Percentiles rank a stretch among this genome's conserved stretches.
phyloP scores from a whole-genome alignment of 345 rosid species.

The Dipteronia sinensis region DNA sequence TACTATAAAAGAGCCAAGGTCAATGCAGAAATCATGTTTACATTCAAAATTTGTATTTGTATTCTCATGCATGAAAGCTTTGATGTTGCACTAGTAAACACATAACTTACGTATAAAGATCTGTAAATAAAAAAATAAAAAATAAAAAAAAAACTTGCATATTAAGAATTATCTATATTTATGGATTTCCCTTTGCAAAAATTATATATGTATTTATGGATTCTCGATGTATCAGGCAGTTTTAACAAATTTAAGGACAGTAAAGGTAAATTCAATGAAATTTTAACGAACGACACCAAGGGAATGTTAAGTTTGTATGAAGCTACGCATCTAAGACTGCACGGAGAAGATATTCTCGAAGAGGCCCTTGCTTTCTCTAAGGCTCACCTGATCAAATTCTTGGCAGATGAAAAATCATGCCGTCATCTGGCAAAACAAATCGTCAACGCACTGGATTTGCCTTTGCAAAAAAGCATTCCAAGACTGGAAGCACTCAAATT shows the following conservation, averaged over 20 bases:
- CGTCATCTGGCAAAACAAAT: neutral
- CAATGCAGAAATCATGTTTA: too few species aligned
- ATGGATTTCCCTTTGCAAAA: too few species aligned
- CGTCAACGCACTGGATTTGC: neutral
- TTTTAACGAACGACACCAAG: neutral
- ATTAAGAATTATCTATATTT: neutral
- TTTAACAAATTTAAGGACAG: neutral
- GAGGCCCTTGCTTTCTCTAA: neutral
- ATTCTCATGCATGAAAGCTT: too few species aligned
- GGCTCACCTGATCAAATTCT: neutral
- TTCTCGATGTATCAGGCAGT: neutral
- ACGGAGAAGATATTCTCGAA: neutral
- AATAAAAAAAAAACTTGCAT: too few species aligned
- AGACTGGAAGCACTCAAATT: neutral
- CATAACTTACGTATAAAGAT: neutral
- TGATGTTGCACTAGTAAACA: too few species aligned
- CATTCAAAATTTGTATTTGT: too few species aligned
- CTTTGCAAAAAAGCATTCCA: neutral
- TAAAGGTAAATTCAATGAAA: neutral
- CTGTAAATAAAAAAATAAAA: too few species aligned
- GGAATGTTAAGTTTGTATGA: constrained; percentile 11
- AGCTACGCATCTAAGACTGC: neutral
- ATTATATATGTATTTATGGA: neutral
- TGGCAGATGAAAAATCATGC: neutral
- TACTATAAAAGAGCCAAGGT: too few species aligned